phyloP scores from a whole-genome alignment of 179 eudicot genomes.

The Silene vulgaris region DNA sequence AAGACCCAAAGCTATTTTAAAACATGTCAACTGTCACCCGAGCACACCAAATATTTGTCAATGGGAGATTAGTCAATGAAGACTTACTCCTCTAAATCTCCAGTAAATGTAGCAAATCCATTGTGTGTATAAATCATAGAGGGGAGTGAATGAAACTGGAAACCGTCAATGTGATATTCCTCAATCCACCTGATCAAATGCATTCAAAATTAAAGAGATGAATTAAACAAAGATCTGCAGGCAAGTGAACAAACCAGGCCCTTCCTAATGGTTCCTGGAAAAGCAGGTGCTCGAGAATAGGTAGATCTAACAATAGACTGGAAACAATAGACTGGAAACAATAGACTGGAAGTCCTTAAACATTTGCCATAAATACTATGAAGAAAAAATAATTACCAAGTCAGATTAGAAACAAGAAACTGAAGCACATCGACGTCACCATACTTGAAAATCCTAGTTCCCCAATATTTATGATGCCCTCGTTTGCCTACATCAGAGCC shows the following conservation, averaged over 20 bases:
- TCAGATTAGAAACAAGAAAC: constrained; percentile 86
- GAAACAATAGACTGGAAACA: too few relatives aligned
- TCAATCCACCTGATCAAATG: constrained; percentile 78
- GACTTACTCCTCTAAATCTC: constrained; percentile 92
- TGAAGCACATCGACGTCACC: constrained; percentile 91
- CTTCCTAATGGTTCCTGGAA: neutral
- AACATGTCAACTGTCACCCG: neutral
- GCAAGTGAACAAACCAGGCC: neutral
- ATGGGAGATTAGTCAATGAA: constrained; percentile 17
- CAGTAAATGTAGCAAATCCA: constrained; percentile 85
- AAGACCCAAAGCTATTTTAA: neutral
- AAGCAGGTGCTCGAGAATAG: neutral
- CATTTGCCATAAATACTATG: constrained; percentile 3
- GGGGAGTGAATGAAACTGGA: constrained; percentile 87
- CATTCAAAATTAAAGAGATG: neutral
- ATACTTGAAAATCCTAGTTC: constrained; percentile 97
- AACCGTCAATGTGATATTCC: constrained; percentile 93
- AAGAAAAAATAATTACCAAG: constrained; percentile 50
- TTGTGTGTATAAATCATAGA: constrained; percentile 98
- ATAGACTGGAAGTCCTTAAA: neutral
- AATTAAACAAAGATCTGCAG: neutral
- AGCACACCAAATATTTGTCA: constrained; percentile 7
- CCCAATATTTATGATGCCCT: constrained; percentile 96
- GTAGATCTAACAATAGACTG: neutral
- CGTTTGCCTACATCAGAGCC: constrained; percentile 61